Evolutionary conservation across 805 yeast genomes (phyloP), one percentile per base, ranked within the genome.

Genomic region (Kuraishia cidri): DNA sequence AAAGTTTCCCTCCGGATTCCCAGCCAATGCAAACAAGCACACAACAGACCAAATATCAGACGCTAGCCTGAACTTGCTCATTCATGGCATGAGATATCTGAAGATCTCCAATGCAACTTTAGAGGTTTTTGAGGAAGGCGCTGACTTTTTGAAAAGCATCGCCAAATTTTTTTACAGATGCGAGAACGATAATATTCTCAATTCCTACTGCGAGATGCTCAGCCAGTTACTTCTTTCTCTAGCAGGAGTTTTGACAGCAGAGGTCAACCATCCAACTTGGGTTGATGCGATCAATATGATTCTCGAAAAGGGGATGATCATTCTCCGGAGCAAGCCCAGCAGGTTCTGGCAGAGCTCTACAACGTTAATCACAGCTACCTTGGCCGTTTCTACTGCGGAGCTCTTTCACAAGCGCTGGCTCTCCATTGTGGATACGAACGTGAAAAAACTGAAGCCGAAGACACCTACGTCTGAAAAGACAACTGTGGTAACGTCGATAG

Each of bases 211-310:
- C 30, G 95, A 86, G 41, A 95, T 86, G 1, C 63, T 88, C 25
- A 69, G 80, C 35, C 78, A 74, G 33, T 66, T 92, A 17, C 57
- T 92, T 3, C 58, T 86, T 26, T 94, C 97, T 0, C 54, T 92
- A 16, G 94, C 97, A 0, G 90, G 85, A 6, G 66, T 76, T 1
- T 65, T 88, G 21, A 85, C 96, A 0, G 97, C 96, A 0, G 99
- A 92, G 50, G 88, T 86, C 1, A 90, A 92, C 47, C 95, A 90
- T 52, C 98, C 98, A 3, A 75, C 81, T 1, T 92, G 98, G 99
- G 77, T 79, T 0, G 83, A 76, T 26, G 92, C 96, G 0, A 72
- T 86, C 34, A 69, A 70, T 15, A 58, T 64, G 13, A 73, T 90
- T 10, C 77, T 71, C 50, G 54, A 63, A 11, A 72, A 67, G 36